These are phyloP conservation scores for Oropetium thomaeum DNA, from an alignment of 176 grass and related monocot species.

Conservation along the genomic window DNA sequence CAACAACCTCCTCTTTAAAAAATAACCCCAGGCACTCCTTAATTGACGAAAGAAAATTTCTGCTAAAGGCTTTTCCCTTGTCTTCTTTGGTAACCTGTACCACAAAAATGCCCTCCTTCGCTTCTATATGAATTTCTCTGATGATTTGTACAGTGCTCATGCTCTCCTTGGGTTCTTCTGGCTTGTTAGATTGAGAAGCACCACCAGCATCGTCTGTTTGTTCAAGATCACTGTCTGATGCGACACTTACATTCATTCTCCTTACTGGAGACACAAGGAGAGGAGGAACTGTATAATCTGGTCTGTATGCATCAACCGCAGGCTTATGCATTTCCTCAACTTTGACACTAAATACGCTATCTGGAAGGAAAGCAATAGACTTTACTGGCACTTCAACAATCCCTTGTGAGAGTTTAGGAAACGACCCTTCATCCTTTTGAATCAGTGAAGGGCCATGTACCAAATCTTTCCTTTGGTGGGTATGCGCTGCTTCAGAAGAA, in stretches of 20 bases:
- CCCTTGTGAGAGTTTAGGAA: neutral
- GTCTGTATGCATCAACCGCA: neutral
- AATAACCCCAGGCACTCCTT: constrained; percentile 10
- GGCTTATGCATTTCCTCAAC: neutral
- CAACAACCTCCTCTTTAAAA: neutral
- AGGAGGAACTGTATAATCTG: neutral
- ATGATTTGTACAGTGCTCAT: neutral
- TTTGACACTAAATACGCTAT: constrained; percentile 29
- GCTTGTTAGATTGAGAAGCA: neutral
- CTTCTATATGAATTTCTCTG: neutral
- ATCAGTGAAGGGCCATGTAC: constrained; percentile 17
- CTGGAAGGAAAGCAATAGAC: constrained; percentile 33
- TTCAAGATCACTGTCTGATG: neutral
- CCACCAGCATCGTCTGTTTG: neutral
- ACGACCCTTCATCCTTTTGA: neutral
- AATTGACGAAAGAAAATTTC: neutral
- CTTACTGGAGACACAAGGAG: neutral
- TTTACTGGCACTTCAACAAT: constrained; percentile 11
- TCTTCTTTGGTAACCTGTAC: neutral
- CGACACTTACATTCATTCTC: neutral
- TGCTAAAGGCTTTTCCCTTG: neutral
- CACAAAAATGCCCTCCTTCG: neutral
- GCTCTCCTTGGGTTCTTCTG: neutral
- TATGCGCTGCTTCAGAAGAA: constrained; percentile 29
- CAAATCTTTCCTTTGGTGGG: constrained; percentile 24